These are phyloP conservation scores for Calophaca sinica DNA, from an alignment of 306 rosid genomes.

Conservation along the genomic window DNA sequence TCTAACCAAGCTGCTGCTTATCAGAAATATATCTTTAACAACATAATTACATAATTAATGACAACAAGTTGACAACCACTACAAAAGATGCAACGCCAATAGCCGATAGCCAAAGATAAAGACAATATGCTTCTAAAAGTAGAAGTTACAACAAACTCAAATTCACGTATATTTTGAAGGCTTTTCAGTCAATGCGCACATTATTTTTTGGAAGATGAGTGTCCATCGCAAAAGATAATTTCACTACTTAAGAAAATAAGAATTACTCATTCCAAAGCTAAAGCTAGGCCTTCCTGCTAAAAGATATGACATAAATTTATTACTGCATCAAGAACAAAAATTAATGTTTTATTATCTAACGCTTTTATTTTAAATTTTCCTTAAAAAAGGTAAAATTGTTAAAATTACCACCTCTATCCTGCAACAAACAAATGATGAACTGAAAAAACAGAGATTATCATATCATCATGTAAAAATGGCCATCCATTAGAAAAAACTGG, in stretches of 20 bases:
- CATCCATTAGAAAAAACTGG: background rate
- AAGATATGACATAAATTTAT: slow-evolving; percentile 18
- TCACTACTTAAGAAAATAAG: background rate
- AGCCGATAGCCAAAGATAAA: slow-evolving; percentile 20
- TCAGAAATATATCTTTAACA: background rate
- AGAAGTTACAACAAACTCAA: slow-evolving; percentile 20
- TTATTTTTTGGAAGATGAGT: slow-evolving; percentile 6
- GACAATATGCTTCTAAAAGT: slow-evolving; percentile 11
- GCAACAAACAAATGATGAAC: slow-evolving; percentile 34
- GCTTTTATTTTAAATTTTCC: background rate
- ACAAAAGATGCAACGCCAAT: background rate
- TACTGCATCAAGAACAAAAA: slow-evolving; percentile 4
- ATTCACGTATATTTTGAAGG: slow-evolving; percentile 11
- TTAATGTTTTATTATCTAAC: slow-evolving; percentile 1
- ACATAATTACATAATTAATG: slow-evolving; percentile 26
- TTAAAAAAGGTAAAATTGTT: slow-evolving; percentile 8
- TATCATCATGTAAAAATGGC: slow-evolving; percentile 19
- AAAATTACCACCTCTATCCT: slow-evolving; percentile 3
- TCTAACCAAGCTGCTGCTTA: background rate
- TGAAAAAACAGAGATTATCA: slow-evolving; percentile 11
- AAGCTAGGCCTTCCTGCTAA: slow-evolving; percentile 20
- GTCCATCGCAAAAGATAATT: slow-evolving; percentile 17
- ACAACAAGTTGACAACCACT: background rate
- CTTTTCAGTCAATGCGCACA: slow-evolving; percentile 21
- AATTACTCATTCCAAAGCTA: slow-evolving; percentile 10